Base-by-base conservation (phyloP, 2,329 filamentous ascomycete species). In the Polytolypa hystricis region DNA sequence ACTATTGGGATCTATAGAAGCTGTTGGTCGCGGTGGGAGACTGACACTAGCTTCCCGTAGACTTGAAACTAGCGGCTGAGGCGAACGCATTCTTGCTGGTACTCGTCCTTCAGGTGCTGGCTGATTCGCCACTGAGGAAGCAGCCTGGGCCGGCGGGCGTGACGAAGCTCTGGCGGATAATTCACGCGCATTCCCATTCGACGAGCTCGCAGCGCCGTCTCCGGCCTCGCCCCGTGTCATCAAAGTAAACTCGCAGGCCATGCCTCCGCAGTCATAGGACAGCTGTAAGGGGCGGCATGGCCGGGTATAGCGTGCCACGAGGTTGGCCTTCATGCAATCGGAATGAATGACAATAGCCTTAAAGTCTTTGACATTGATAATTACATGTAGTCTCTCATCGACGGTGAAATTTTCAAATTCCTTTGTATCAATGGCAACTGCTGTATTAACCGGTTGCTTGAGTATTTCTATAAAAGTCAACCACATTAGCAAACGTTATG, bases 351-450 rank as follows among this genome's bases (percentile, higher is more conserved):
- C 71, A 17, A 77, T 73, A 5, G 76, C 70, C 49, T 74, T 75
- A 61, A 80, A 80, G 51, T 80, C 76, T 50, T 76, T 79, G 38
- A 78, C 67, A 47, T 67, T 76, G 44, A 78, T 77, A 33, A 73
- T 67, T 43, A 79, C 69, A 46, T 79, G 76, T 38, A 78, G 57
- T 26, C 69, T 66, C 36, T 75, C 67, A 48, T 76, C 69, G 26
- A 74, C 71, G 15, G 62, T 57, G 46, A 76, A 78, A 33, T 71
- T 61, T 34, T 77, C 71, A 43, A 80, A 80, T 42, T 79, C 75
- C 40, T 67, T 65, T 15, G 65, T 73, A 46, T 77, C 73, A 26
- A 78, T 67, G 2, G 74, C 67, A 7, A 80, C 73, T 5, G 74
- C 74, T 4, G 76, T 80, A 42, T 78, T 74, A 4, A 80, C 67